A percentile compares a stretch with the other conserved stretches of the same genome.
phyloP scores from a whole-genome alignment of 139 green algal species.

The Chlorella sp. region DNA sequence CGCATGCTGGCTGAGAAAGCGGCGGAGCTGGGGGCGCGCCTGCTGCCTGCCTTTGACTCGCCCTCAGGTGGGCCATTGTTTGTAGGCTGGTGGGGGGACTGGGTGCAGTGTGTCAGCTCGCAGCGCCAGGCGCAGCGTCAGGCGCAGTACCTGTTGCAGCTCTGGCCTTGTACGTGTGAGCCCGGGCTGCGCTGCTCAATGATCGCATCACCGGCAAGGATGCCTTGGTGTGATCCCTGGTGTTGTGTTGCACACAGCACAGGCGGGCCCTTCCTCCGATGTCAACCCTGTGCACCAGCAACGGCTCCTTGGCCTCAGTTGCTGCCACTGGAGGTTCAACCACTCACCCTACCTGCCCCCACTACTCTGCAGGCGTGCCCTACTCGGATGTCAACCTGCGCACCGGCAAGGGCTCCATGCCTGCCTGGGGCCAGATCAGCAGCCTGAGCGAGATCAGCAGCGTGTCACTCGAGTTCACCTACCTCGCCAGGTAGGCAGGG shows the following conservation, averaged over 20 bases:
- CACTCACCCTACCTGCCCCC: too few species aligned
- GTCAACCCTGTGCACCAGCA: too few species aligned
- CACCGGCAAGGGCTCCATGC: conserved; percentile 27
- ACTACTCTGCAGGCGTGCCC: conserved; percentile 62
- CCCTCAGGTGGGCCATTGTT: conserved; percentile 33
- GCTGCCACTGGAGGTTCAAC: too few species aligned
- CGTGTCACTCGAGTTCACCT: conserved; percentile 85
- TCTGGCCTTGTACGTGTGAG: too few species aligned
- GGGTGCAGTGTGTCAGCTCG: background rate
- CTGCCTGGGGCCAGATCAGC: conserved; percentile 47
- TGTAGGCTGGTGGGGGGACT: background rate
- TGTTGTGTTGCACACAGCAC: too few species aligned
- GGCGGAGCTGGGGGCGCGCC: conserved; percentile 52
- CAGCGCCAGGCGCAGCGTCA: too few species aligned
- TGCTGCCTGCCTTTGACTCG: conserved; percentile 51
- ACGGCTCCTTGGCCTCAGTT: too few species aligned
- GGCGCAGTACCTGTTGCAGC: too few species aligned
- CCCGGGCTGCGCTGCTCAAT: too few species aligned
- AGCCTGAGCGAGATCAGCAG: conserved; percentile 81
- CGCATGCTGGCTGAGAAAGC: conserved; percentile 41
- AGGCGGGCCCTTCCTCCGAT: too few species aligned
- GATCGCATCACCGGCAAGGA: too few species aligned
- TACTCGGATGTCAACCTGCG: conserved; percentile 68
- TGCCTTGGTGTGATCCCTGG: too few species aligned
- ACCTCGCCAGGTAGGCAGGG: conserved; percentile 40